Percentiles rank a stretch among this genome's conserved stretches.
These are phyloP conservation scores for Xylaria sp. DNA, from an alignment of 2,329 filamentous ascomycete species.

Conservation along the genomic window DNA sequence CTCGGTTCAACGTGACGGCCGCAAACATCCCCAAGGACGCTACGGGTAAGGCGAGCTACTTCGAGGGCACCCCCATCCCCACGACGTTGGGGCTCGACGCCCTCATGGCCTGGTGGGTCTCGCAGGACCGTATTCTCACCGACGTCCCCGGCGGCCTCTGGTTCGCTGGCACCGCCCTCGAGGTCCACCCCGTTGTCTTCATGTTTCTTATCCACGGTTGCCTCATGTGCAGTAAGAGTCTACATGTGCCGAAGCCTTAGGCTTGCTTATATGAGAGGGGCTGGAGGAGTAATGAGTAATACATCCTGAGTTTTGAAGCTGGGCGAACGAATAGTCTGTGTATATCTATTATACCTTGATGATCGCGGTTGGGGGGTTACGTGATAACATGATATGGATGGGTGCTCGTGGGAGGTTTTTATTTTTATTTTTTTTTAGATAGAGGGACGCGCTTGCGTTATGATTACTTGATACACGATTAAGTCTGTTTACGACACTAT, in stretches of 20 bases:
- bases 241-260: constrained; percentile 90
- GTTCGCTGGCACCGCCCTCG: constrained; percentile 73
- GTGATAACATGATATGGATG: neutral
- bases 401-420: neutral
- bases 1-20: constrained; percentile 97
- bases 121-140: constrained; percentile 80
- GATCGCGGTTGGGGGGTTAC: neutral
- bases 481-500: neutral
- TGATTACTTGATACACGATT: neutral
- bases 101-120: constrained; percentile 91
- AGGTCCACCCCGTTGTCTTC: constrained; percentile 84
- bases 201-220: constrained; percentile 91
- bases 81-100: constrained; percentile 84
- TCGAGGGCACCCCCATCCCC: constrained; percentile 96
- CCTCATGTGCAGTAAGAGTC: constrained; percentile 93
- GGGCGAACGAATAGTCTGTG: constrained; percentile 6
- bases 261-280: neutral
- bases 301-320: neutral
- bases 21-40: constrained; percentile 89
- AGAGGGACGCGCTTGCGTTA: neutral
- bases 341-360: constrained; percentile 1
- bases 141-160: constrained; percentile 80
- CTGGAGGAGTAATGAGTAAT: neutral
- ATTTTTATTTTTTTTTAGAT: neutral
- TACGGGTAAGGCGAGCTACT: constrained; percentile 91